phyloP scores from a whole-genome alignment of 345 rosid species.

The Camelina sativa region DNA sequence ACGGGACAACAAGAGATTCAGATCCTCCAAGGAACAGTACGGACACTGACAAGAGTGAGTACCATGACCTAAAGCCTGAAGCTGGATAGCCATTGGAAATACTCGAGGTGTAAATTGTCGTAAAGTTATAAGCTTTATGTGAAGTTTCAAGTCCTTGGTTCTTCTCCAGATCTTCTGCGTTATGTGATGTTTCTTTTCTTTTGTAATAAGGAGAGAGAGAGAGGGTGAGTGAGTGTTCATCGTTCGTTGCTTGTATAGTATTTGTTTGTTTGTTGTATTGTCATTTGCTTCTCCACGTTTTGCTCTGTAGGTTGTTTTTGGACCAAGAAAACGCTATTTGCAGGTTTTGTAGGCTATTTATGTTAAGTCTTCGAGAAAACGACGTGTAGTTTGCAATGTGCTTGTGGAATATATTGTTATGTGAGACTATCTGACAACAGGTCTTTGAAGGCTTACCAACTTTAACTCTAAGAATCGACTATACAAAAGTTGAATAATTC shows the following conservation, averaged over 20 bases:
- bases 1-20: constrained; percentile 34
- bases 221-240: constrained; percentile 15
- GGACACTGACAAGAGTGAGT: constrained; percentile 45
- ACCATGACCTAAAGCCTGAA: constrained; percentile 41
- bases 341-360: constrained; percentile 30
- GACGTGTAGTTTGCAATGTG: constrained; percentile 30
- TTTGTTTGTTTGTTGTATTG: constrained; percentile 23
- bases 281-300: constrained; percentile 23
- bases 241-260: constrained; percentile 44
- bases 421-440: neutral
- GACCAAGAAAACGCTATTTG: constrained; percentile 13
- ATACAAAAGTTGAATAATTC: neutral
- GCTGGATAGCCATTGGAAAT: constrained; percentile 35
- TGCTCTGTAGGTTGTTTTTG: constrained; percentile 33
- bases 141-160: constrained; percentile 35
- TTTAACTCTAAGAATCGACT: neutral
- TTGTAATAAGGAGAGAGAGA: constrained; percentile 34
- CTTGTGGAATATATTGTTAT: constrained; percentile 17
- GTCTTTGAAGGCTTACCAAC: neutral
- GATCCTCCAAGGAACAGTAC: constrained; percentile 50
- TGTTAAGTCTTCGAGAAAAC: constrained; percentile 23
- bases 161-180: constrained; percentile 36
- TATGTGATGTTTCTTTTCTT: constrained; percentile 31
- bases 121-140: constrained; percentile 29
- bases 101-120: constrained; percentile 30